These are phyloP conservation scores for Phytophthora agathidicida DNA, from an alignment of 352 stramenopile species.

Conservation along the genomic window DNA sequence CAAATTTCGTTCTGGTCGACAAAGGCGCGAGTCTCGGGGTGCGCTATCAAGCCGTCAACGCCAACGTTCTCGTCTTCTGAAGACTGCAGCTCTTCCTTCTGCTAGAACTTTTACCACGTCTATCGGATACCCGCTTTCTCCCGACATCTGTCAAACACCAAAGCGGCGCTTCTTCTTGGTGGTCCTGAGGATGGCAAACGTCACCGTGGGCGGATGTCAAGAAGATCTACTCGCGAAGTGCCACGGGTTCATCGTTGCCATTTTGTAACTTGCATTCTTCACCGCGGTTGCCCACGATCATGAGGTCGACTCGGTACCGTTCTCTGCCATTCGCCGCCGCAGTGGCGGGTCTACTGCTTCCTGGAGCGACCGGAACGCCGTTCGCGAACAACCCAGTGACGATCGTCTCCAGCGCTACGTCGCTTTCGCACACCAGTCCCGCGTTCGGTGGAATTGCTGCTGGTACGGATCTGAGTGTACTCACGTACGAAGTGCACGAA, in stretches of 20 bases:
- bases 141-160: slow-evolving; percentile 32
- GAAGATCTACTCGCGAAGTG: neutral
- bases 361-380: slow-evolving; percentile 16
- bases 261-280: slow-evolving; percentile 22
- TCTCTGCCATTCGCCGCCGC: slow-evolving; percentile 8
- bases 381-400: slow-evolving; percentile 46
- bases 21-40: slow-evolving; percentile 11
- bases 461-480: slow-evolving; percentile 1
- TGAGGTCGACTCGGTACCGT: slow-evolving; percentile 22
- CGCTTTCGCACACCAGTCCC: slow-evolving; percentile 36
- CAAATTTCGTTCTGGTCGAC: slow-evolving; percentile 27
- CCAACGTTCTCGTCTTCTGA: neutral
- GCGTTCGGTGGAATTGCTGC: slow-evolving; percentile 30
- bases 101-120: slow-evolving; percentile 11
- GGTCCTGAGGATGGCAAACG: slow-evolving; percentile 4
- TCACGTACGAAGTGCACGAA: slow-evolving; percentile 27
- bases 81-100: slow-evolving; percentile 1
- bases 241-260: slow-evolving; percentile 9
- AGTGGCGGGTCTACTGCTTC: slow-evolving; percentile 12
- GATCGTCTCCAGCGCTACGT: slow-evolving; percentile 22
- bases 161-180: slow-evolving; percentile 15
- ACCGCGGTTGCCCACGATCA: slow-evolving; percentile 18
- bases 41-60: neutral
- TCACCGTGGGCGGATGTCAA: neutral
- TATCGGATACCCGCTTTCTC: neutral